These are phyloP conservation scores for Daldinia eschscholtzii DNA, from an alignment of 2,329 filamentous ascomycete species.

Conservation along the genomic window DNA sequence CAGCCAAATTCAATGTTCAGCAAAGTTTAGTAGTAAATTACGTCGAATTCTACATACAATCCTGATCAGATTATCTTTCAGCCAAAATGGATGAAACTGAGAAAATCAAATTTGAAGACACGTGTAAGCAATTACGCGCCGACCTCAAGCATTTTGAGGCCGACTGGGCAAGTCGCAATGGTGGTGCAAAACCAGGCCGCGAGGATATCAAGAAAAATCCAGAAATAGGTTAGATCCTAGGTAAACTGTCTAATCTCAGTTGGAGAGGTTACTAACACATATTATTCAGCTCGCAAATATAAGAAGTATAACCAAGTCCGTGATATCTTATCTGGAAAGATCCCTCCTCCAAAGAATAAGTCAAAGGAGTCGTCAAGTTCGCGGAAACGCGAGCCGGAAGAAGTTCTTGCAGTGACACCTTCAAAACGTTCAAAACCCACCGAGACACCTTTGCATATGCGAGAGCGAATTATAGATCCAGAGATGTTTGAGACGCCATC, in stretches of 20 bases:
- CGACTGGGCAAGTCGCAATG: conserved; percentile 71
- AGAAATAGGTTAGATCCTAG: conserved; percentile 70
- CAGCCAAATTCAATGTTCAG: neutral
- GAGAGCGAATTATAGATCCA: conserved; percentile 49
- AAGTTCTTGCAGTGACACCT: conserved; percentile 58
- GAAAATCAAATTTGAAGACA: conserved; percentile 61
- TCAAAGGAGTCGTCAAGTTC: conserved; percentile 55
- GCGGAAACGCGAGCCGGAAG: conserved; percentile 59
- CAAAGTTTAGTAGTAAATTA: neutral
- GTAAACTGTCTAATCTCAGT: neutral
- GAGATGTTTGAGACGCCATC: conserved; percentile 67
- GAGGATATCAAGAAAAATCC: conserved; percentile 82
- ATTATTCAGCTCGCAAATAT: conserved; percentile 74
- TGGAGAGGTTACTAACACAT: neutral
- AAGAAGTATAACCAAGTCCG: conserved; percentile 79
- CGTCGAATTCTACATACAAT: neutral
- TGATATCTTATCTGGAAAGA: conserved; percentile 68
- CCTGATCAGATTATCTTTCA: neutral
- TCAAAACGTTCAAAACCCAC: conserved; percentile 64
- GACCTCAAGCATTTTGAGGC: conserved; percentile 82
- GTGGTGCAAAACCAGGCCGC: conserved; percentile 76
- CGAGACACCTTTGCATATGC: conserved; percentile 62
- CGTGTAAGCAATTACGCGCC: conserved; percentile 69
- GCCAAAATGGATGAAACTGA: conserved; percentile 63
- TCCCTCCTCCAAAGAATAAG: conserved; percentile 56